phyloP scores from a whole-genome alignment of 768 basidiomycete genomes.

The Russula vinacea region DNA sequence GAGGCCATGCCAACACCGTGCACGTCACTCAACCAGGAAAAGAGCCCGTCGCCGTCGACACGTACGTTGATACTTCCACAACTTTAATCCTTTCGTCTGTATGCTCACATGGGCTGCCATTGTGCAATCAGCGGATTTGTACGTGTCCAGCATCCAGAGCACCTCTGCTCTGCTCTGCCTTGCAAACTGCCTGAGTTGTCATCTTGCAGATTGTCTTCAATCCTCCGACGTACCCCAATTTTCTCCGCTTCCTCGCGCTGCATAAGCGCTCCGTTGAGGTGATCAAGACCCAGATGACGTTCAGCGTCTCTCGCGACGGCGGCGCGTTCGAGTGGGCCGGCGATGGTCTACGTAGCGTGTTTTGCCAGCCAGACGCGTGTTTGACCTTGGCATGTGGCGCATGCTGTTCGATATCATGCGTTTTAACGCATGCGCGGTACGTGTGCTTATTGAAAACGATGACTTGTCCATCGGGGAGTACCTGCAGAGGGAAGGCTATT shows the following conservation, averaged over 20 bases:
- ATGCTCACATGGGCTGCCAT: not conserved
- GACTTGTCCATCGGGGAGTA: constrained; percentile 53
- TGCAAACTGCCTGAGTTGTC: not conserved
- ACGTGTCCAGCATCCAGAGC: not conserved
- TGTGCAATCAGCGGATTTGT: constrained; percentile 5
- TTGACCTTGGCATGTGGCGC: constrained; percentile 67
- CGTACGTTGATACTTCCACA: constrained; percentile 44
- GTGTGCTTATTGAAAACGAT: constrained; percentile 39
- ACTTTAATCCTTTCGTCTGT: not conserved
- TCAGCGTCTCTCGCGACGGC: constrained; percentile 66
- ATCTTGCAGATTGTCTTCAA: constrained; percentile 68
- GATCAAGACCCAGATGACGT: constrained; percentile 66
- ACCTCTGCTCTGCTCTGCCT: not conserved
- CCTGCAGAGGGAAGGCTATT: constrained; percentile 60
- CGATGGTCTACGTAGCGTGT: constrained; percentile 55
- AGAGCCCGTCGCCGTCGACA: constrained; percentile 57
- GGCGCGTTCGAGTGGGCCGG: constrained; percentile 79
- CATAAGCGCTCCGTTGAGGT: constrained; percentile 46
- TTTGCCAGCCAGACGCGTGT: constrained; percentile 61
- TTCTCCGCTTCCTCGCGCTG: constrained; percentile 60
- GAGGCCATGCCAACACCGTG: constrained; percentile 78
- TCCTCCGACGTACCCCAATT: constrained; percentile 74
- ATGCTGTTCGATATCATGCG: constrained; percentile 67
- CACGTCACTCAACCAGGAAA: constrained; percentile 44
- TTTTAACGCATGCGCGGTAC: constrained; percentile 67